phyloP scores from a whole-genome alignment of 169 alveolate species.

The Plasmodium vinckei region DNA sequence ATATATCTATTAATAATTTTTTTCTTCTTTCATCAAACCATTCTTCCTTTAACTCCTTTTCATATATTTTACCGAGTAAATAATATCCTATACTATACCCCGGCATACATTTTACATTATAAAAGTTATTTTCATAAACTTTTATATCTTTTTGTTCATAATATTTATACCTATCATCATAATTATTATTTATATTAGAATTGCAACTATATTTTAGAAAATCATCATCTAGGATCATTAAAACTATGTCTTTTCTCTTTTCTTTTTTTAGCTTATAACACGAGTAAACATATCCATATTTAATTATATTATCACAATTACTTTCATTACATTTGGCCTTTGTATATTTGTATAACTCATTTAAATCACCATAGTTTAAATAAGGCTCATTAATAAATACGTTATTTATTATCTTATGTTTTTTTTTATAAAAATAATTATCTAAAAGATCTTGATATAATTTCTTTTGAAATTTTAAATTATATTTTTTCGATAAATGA shows the following conservation, averaged over 20 bases:
- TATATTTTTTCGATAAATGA: conserved; percentile 65
- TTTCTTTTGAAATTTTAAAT: conserved; percentile 59
- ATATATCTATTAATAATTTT: conserved; percentile 53
- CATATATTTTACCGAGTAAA: conserved; percentile 57
- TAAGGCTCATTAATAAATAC: conserved; percentile 17
- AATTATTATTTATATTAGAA: neutral
- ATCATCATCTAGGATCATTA: conserved; percentile 70
- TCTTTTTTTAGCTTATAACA: conserved; percentile 68
- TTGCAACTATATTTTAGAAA: conserved; percentile 48
- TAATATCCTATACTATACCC: conserved; percentile 70
- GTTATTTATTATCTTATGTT: neutral
- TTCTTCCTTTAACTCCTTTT: conserved; percentile 57
- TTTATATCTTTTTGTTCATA: conserved; percentile 37
- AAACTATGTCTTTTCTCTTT: conserved; percentile 24
- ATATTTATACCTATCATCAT: neutral
- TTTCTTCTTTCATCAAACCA: conserved; percentile 43
- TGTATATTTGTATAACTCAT: conserved; percentile 37
- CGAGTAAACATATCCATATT: conserved; percentile 64
- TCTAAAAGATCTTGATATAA: conserved; percentile 63
- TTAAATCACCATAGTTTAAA: conserved; percentile 34
- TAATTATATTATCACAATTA: conserved; percentile 48
- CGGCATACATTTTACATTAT: conserved; percentile 44
- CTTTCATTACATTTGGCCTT: conserved; percentile 28
- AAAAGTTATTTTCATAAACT: conserved; percentile 31
- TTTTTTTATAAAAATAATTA: conserved; percentile 33